Evolutionary conservation across 257 asterid species (phyloP).

Genomic region (Solanum chmielewskii): DNA sequence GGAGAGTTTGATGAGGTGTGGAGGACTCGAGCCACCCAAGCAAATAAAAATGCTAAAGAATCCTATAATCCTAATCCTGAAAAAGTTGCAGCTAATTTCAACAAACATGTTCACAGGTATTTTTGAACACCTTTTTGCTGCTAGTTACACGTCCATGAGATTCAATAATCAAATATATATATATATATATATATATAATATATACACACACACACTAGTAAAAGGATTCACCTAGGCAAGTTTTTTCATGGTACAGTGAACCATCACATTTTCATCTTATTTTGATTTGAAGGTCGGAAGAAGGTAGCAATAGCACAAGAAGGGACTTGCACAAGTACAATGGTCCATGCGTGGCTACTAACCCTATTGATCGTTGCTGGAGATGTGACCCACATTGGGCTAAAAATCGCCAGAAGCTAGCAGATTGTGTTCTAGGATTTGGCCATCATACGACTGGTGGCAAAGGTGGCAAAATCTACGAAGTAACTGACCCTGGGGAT

Average conservation of each 20-base stretch:
- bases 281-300: background rate
- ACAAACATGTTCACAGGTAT: slow-evolving; percentile 8
- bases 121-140: background rate
- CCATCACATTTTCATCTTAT: background rate
- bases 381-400: slow-evolving; percentile 22
- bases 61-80: slow-evolving; percentile 12
- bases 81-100: background rate
- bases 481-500: slow-evolving; percentile 12
- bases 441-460: slow-evolving; percentile 23
- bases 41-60: slow-evolving; percentile 3
- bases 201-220: background rate
- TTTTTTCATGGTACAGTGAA: background rate
- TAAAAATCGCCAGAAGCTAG: slow-evolving; percentile 7
- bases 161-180: background rate
- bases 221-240: background rate
- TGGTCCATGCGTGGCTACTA: slow-evolving; percentile 17
- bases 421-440: slow-evolving; percentile 22
- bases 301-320: slow-evolving; percentile 11
- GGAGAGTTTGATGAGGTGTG: slow-evolving; percentile 10
- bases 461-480: slow-evolving; percentile 13
- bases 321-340: slow-evolving; percentile 3
- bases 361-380: slow-evolving; percentile 28
- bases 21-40: slow-evolving; percentile 8
- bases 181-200: background rate
- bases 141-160: background rate